These are phyloP conservation scores for Corylus americana DNA, from an alignment of 306 rosid genomes.

Conservation along the genomic window DNA sequence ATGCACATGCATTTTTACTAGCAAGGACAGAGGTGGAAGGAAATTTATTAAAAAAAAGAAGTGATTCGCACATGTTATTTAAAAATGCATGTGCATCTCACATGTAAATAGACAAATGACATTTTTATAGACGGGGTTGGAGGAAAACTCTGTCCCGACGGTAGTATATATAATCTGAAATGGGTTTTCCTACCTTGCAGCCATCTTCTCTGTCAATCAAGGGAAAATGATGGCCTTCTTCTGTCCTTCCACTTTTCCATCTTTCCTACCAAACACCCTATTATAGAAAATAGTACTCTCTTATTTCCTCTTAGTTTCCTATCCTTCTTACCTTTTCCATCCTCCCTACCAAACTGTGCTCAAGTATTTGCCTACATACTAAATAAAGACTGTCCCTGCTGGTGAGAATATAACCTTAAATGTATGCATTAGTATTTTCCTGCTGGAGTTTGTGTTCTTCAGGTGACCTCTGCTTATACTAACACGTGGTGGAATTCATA, in stretches of 20 bases:
- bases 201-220: background rate
- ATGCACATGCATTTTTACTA: too few relatives aligned
- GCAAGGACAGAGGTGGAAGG: too few relatives aligned
- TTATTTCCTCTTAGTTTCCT: background rate
- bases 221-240: background rate
- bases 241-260: background rate
- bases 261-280: background rate
- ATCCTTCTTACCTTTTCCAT: slow-evolving; percentile 1
- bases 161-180: too few relatives aligned
- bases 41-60: too few relatives aligned
- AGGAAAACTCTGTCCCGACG: too few relatives aligned
- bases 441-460: background rate
- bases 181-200: background rate
- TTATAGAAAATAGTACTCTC: too few relatives aligned
- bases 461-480: too few relatives aligned
- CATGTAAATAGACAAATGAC: too few relatives aligned
- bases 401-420: background rate
- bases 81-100: too few relatives aligned
- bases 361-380: background rate
- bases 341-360: background rate
- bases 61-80: too few relatives aligned
- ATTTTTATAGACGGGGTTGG: too few relatives aligned
- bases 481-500: background rate
- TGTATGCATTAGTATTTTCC: background rate
- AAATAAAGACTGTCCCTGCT: background rate